Evolutionary conservation across 306 rosid species (phyloP).

Genomic region (Erythrophleum fordii): DNA sequence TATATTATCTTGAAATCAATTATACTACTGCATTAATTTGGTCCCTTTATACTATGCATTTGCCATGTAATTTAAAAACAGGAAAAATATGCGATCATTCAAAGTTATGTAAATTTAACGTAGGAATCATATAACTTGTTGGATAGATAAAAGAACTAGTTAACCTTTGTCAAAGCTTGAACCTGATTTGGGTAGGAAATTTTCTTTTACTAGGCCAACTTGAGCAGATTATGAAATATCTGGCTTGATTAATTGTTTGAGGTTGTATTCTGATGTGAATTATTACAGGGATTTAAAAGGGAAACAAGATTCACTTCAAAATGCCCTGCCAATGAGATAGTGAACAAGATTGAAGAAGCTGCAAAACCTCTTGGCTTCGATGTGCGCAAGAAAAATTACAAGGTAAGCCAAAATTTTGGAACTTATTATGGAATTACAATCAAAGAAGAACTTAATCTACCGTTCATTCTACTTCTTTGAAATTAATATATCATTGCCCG

Average conservation of each 20-base stretch:
- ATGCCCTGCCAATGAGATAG: slow-evolving; percentile 85
- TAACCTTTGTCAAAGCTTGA: neutral
- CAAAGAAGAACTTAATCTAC: neutral
- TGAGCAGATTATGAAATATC: neutral
- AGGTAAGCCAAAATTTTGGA: slow-evolving; percentile 55
- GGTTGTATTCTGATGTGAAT: slow-evolving; percentile 15
- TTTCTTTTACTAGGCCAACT: neutral
- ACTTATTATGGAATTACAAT: neutral
- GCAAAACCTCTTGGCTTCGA: slow-evolving; percentile 98
- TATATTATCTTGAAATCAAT: neutral
- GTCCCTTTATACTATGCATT: neutral
- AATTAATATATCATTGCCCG: slow-evolving; percentile 25
- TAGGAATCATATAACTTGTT: neutral
- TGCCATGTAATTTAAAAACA: neutral
- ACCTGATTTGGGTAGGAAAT: slow-evolving; percentile 6
- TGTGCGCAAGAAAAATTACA: slow-evolving; percentile 92
- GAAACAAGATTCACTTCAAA: slow-evolving; percentile 96
- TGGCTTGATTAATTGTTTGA: neutral
- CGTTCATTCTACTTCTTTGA: neutral
- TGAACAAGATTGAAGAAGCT: slow-evolving; percentile 93
- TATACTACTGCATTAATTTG: neutral
- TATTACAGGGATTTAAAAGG: slow-evolving; percentile 78
- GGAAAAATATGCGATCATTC: neutral
- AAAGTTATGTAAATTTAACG: neutral
- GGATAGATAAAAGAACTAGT: neutral